Conservation (phyloP, 75 land plant genomes). For the Picea glauca region DNA sequence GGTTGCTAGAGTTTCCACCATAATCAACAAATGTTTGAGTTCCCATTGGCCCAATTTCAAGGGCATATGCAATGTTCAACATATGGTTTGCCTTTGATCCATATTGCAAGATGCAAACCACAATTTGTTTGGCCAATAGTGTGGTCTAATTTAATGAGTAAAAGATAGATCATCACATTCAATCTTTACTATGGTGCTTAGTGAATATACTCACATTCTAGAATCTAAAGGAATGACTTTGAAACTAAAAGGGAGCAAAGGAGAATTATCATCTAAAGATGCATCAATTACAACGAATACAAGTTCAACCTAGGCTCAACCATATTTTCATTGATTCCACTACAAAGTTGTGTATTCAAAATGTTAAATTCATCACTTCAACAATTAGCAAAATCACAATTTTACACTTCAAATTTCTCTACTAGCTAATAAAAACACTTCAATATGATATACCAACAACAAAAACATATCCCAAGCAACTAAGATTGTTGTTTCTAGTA, state of each 20-base stretch:
- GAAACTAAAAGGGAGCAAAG: constrained; percentile 87
- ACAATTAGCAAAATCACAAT: background rate
- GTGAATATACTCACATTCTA: constrained; percentile 26
- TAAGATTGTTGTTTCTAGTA: too few species aligned
- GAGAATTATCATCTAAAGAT: constrained; percentile 77
- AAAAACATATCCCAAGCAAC: constrained; percentile 44
- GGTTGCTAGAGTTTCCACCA: constrained; percentile 18
- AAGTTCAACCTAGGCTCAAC: constrained; percentile 78
- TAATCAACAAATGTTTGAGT: constrained; percentile 31
- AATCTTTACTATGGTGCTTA: background rate
- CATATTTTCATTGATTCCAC: constrained; percentile 77
- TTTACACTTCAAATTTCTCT: background rate
- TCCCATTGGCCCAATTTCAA: constrained; percentile 60
- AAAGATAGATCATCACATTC: background rate
- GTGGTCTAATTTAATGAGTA: background rate
- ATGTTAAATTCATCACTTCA: background rate
- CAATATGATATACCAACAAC: constrained; percentile 39
- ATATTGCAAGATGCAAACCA: constrained; percentile 48
- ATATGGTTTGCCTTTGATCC: constrained; percentile 64
- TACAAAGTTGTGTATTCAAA: constrained; percentile 54
- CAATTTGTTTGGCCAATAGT: background rate
- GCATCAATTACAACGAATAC: constrained; percentile 82
- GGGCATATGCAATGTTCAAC: constrained; percentile 79
- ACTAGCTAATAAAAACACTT: background rate
- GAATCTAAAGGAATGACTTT: constrained; percentile 80